Evolutionary conservation across 495 filamentous ascomycete species (phyloP), one percentile per base, ranked within the genome.

Genomic region (Thermochaetoides thermophila): DNA sequence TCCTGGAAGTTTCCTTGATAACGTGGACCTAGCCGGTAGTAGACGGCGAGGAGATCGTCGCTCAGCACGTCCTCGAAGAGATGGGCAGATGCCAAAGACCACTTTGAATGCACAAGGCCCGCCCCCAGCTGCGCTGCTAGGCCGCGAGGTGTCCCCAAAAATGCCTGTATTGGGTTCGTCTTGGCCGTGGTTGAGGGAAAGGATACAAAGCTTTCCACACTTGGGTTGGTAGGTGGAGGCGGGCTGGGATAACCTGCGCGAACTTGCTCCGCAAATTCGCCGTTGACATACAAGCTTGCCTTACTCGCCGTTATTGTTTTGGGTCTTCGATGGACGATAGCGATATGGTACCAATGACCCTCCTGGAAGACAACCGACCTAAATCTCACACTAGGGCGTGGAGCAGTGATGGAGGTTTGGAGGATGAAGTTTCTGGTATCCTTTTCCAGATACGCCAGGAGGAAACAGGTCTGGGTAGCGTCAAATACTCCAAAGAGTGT

Each of bases 1-100:
- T 97, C 89, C 51, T 97, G 89, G 45, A 87, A 93, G 49, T 95
- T 96, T 2, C 89, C 89, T 52, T 79, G 74, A 45, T 97, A 97
- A 21, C 84, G 75, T 14, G 82, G 76, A 1, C 89, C 86, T 11
- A 97, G 74, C 33, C 84, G 81, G 52, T 78, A 83, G 44, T 87
- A 80, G 2, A 96, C 89, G 16, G 87, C 76, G 15, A 96, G 68
- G 34, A 95, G 68, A 50, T 97, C 91, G 44, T 95, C 87, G 34
- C 83, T 93, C 27, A 91, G 69, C 2, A 77, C 72, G 36, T 94
- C 83, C 24, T 84, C 76, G 48, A 94, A 81, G 10, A 97, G 61
- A 46, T 95, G 82, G 9, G 84, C 83, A 30, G 79, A 81, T 23
- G 82, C 84, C 15, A 96, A 60, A 13, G 84, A 94, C 84, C 89